Evolutionary conservation across 768 basidiomycete genomes (phyloP).

Genomic region (Calocybe cyanea): DNA sequence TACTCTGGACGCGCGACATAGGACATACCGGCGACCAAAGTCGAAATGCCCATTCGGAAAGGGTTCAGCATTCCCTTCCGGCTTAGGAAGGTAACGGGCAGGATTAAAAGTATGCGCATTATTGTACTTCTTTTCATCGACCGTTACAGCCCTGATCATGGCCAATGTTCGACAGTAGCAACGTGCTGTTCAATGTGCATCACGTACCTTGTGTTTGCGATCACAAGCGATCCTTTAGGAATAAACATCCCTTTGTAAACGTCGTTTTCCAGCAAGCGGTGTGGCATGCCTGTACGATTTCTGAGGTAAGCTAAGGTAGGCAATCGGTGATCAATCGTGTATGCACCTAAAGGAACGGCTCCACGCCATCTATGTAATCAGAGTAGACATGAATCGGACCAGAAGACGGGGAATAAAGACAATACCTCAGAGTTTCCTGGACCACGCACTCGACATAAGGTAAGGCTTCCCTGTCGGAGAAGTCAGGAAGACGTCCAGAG

Average conservation of each 20-base stretch:
- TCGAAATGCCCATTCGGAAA: conserved; percentile 14
- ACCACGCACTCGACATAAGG: too few relatives aligned
- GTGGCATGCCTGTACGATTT: conserved; percentile 6
- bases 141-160: neutral
- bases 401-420: too few relatives aligned
- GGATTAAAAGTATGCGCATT: neutral
- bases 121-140: neutral
- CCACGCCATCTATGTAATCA: too few relatives aligned
- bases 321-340: neutral
- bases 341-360: conserved; percentile 17
- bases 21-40: conserved; percentile 21
- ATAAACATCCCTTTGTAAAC: conserved; percentile 23
- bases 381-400: too few relatives aligned
- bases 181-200: too few relatives aligned
- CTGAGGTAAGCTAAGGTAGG: conserved; percentile 2
- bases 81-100: neutral
- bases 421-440: too few relatives aligned
- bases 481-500: too few relatives aligned
- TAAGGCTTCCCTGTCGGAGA: too few relatives aligned
- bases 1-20: too few relatives aligned
- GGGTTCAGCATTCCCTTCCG: conserved; percentile 7
- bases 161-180: neutral
- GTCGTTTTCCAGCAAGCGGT: conserved; percentile 26
- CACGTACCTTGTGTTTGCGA: conserved; percentile 7
- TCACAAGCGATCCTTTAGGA: conserved; percentile 7